Evolutionary conservation across 306 rosid genomes (phyloP), one percentile per base, ranked within the genome.

Genomic region (Quercus alba): DNA sequence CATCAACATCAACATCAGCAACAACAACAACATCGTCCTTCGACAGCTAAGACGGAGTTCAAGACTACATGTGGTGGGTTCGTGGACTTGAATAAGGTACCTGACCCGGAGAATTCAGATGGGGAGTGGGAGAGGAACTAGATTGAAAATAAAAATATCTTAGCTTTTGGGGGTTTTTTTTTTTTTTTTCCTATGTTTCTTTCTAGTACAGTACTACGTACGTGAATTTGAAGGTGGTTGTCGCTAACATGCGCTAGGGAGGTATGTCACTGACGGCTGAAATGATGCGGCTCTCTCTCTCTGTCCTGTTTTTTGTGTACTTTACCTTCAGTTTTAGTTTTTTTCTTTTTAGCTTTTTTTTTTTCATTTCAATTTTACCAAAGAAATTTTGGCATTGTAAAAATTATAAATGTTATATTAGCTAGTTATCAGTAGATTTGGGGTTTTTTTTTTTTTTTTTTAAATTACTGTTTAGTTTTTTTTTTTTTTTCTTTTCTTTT

Each of bases 91-190:
- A 95, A 95, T 26, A 90, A 95, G 83, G 25, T 85, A 52, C 99
- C 99, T 71, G 99, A 91, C 81, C 98, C 97, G 78, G 99, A 91
- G 78, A 84, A 81, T 38, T 87, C 91, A 23, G 98, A 89, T 20
- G 79, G 81, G 33, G 97, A 92, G 14, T 88, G 90, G 89, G 89
- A 83, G 2, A 75, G 88, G 81, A 86, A 85, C 30, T 84, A 83
- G 79, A n/a, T 41, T 41, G 46, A 41, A 41, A 41, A 41, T 10
- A 54, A 51, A 41, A 23, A n/a, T 30, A 25, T 2, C 33, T 54
- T 38, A 41, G 46, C 14, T 28, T 17, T 17, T 49, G 15, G 14
- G 26, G 28, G 0, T 3, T 4, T 23, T 17, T 20, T 6, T 3
- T 44, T 26, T 46, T 14, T 20, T 6, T 41, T 56, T 9, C 51